Base-by-base conservation (phyloP, 2,329 filamentous ascomycete genomes). In the Macrophomina pseudophaseolina region DNA sequence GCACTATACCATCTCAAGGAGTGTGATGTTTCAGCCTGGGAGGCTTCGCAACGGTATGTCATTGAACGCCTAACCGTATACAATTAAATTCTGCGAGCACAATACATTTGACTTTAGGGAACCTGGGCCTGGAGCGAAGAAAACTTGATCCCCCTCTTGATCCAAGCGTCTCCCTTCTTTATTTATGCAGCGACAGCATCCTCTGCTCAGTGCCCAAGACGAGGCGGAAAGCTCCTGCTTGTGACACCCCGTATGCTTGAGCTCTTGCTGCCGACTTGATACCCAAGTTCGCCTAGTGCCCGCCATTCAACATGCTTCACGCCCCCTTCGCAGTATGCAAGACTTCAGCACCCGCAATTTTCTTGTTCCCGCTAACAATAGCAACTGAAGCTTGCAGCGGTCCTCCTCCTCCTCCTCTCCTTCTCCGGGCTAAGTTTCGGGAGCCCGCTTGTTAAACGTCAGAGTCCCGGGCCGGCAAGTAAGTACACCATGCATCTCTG, bases 391-490 rank as follows among this genome's bases (percentile, higher is more conserved):
- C 9, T 6, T 9, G 6, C 33, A 14, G n/a, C 14, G 14, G 28
- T 48, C 5, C 30, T 59, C 40, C 42, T 48, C 5, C 30, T 59
- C 40, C 42, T 32, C 5, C 35, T 33, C 38, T 42, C 44, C 4
- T 49, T 30, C 44, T 62, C 30, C 7, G 5, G 42, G 11, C 28
- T 51, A 12, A 51, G 58, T 40, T 5, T 14, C 18, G 58, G 32
- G 11, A 49, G 30, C 11, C 42, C 58, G 5, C 32, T 51, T 16
- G 58, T 18, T 16, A 62, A 35, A 14, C 58, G 58, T 16, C 30
- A 62, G n/a, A 51, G 32, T 38, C 58, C 56, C 12, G 56, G 40
- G 30, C 54, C 56, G 30, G 32, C 28, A n/a, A 18, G 58, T 62
- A 9, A 35, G 44, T 49, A 2, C 6, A 28, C 18, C 32, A 23